A percentile compares a stretch with the other conserved stretches of the same genome.
These are phyloP conservation scores for Fusarium robinianum DNA, from an alignment of 2,329 filamentous ascomycete genomes.

Conservation along the genomic window DNA sequence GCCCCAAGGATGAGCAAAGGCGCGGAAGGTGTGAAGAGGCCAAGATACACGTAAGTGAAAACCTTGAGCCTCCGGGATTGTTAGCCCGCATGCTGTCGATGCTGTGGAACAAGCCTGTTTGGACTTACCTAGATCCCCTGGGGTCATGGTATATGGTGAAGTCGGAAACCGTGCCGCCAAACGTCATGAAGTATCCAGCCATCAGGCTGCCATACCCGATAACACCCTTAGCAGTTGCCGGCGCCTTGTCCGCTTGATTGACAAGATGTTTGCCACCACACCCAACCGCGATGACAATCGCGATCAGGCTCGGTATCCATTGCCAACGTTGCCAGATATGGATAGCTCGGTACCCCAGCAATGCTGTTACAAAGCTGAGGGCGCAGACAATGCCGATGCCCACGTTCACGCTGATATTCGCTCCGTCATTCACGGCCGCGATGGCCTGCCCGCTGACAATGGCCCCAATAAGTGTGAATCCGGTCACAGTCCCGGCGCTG, in stretches of 20 bases:
- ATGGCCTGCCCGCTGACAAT: slow-evolving; percentile 61
- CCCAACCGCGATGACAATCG: slow-evolving; percentile 56
- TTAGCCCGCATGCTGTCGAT: no score
- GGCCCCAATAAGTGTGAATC: slow-evolving; percentile 60
- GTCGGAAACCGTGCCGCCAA: slow-evolving; percentile 60
- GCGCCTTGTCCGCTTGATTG: slow-evolving; percentile 48
- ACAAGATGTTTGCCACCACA: slow-evolving; percentile 56
- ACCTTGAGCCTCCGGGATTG: slow-evolving; percentile 34
- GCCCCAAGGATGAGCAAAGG: slow-evolving; percentile 46
- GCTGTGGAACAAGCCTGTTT: no score
- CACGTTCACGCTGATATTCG: slow-evolving; percentile 54
- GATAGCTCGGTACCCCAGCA: slow-evolving; percentile 59
- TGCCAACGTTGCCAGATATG: slow-evolving; percentile 61
- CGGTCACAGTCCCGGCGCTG: slow-evolving; percentile 61
- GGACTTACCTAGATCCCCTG: slow-evolving; percentile 29
- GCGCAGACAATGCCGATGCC: slow-evolving; percentile 61
- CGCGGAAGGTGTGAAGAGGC: slow-evolving; percentile 47
- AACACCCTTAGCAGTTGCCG: slow-evolving; percentile 45
- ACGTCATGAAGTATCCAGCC: slow-evolving; percentile 59
- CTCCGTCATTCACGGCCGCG: slow-evolving; percentile 49
- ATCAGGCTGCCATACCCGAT: slow-evolving; percentile 53
- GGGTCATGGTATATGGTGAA: slow-evolving; percentile 58
- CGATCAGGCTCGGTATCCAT: slow-evolving; percentile 59
- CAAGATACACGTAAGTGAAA: slow-evolving; percentile 50
- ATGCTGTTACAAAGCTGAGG: slow-evolving; percentile 56